Evolutionary conservation across 2,329 filamentous ascomycete genomes (phyloP), one percentile per base, ranked within the genome.

Genomic region (Hypoxylon sp.): DNA sequence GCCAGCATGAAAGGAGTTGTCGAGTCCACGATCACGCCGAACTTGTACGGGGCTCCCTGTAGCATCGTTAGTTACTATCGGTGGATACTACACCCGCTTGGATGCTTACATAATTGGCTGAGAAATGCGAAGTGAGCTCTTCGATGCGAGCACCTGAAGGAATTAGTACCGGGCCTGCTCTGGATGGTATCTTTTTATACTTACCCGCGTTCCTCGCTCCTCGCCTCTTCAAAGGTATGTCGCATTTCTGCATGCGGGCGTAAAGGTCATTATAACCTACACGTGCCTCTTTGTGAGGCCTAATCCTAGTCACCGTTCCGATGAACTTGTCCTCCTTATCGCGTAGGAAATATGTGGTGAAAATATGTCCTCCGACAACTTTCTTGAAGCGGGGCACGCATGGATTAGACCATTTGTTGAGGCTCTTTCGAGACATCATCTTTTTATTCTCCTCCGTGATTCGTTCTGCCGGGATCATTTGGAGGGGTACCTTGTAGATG

Each of bases 31-130:
- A 83, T 80, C 1, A 90, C 89, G 37, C 88, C 84, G 73, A 89
- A 92, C 60, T 92, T 91, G 77, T 92, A 92, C 0, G 85, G 85
- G 66, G 89, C 89, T 1, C 90, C 90, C 82, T 85, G 20, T 73
- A 75, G 27, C 72, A 74, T 17, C 33, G 25, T 75, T 65, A 71
- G 78, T 77, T 55, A 78, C 77, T 62, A 73, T 30, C 7, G 0
- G 13, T 20, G n/a, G 2, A 40, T n/a, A 17, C 10, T 48, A n/a
- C 0, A 4, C 33, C 37, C 1, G 2, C 17, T 46, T 55, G 6
- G n/a, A 31, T 31, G 75, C 82, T 74, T 75, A 85, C 83, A 69
- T 83, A 88, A 68, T 90, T 90, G 31, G 83, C 82, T 1, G 80
- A 77, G 65, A 86, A 89, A 57, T 89, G 86, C 0, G 84, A 80